Base-by-base conservation (phyloP, 129 eudicot species). In the Silybum marianum region DNA sequence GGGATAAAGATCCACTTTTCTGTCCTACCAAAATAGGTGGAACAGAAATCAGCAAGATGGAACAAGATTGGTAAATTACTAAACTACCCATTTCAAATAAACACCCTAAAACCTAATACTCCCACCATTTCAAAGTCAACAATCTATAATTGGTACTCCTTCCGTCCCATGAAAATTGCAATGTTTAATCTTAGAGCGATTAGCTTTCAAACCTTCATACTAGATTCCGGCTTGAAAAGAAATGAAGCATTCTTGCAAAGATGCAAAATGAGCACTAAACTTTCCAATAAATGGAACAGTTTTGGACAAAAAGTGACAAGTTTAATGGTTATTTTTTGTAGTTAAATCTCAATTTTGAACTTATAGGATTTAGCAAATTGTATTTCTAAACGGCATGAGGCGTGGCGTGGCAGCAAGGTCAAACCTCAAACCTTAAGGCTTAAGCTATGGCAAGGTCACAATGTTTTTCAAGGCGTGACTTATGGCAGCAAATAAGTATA, bases 161-260 rank as follows among this genome's bases (percentile, higher is more conserved):
- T 6, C n/a, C 13, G 19, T 11, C 62, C 9, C 62, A 40, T 73
- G 60, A 36, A 72, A 72, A 22, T 39, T 21, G 32, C 38, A 25
- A 44, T 1, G 1, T 74, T 73, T 23, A 21, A 36, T 36, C 34
- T 30, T 30, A 30, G 34, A 30, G 34, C 4, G 34, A 30, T 46
- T 54, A 75, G 34, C 28, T 75, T 54, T 32, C 63, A 75, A 75
- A 58, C 36, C 54, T 58, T 58, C 38, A 19, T 62, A 62, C 38
- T n/a, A n/a, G 58, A 30, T 60, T 62, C 11, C 14, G 8, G 58
- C 44, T n/a, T 7, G 22, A 32, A 60, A 63, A 32, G 7, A 76
- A 18, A 51, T 22, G 9, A 51, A 51, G 63, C 63, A 51, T 51
- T 14, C 22, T 14, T 51, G 63, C 63, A 4, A 51, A 51, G 22